A percentile compares a stretch with the other conserved stretches of the same genome.
phyloP scores from a whole-genome alignment of 805 yeast genomes.

The Ogataea methylovora region DNA sequence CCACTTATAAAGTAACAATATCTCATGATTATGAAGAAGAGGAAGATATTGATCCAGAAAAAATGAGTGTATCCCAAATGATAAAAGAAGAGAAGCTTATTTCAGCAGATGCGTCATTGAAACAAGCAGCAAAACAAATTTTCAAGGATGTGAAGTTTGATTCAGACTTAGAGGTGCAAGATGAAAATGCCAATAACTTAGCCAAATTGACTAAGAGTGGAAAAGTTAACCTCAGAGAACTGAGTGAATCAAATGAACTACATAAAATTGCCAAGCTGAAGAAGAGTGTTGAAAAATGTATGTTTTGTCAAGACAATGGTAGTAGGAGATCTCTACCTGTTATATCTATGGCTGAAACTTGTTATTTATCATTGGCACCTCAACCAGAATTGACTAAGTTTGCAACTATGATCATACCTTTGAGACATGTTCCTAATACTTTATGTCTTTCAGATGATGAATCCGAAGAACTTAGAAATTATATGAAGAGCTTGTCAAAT shows the following conservation, averaged over 20 bases:
- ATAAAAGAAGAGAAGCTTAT: slow-evolving; percentile 24
- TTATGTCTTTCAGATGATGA: slow-evolving; percentile 35
- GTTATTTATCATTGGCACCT: slow-evolving; percentile 31
- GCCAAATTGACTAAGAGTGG: slow-evolving; percentile 24
- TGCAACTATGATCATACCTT: slow-evolving; percentile 33
- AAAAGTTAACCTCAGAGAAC: slow-evolving; percentile 10
- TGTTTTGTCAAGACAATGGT: slow-evolving; percentile 27
- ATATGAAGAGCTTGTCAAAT: slow-evolving; percentile 32
- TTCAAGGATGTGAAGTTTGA: slow-evolving; percentile 28
- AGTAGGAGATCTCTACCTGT: slow-evolving; percentile 19
- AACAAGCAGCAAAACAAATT: slow-evolving; percentile 24
- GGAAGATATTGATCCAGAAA: slow-evolving; percentile 14
- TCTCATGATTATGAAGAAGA: neutral
- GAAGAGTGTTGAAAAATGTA: slow-evolving; percentile 27
- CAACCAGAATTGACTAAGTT: slow-evolving; percentile 28
- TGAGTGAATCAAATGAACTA: slow-evolving; percentile 14
- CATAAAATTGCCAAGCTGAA: slow-evolving; percentile 21
- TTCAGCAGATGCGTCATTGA: slow-evolving; percentile 7
- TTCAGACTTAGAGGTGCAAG: slow-evolving; percentile 33
- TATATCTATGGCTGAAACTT: slow-evolving; percentile 24
- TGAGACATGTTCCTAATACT: slow-evolving; percentile 31
- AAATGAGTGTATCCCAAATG: slow-evolving; percentile 30
- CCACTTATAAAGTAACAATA: too few species aligned
- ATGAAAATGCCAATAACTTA: slow-evolving; percentile 31
- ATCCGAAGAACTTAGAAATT: slow-evolving; percentile 33